phyloP scores from a whole-genome alignment of 2,329 filamentous ascomycete species.

The Lanzia echinophila region DNA sequence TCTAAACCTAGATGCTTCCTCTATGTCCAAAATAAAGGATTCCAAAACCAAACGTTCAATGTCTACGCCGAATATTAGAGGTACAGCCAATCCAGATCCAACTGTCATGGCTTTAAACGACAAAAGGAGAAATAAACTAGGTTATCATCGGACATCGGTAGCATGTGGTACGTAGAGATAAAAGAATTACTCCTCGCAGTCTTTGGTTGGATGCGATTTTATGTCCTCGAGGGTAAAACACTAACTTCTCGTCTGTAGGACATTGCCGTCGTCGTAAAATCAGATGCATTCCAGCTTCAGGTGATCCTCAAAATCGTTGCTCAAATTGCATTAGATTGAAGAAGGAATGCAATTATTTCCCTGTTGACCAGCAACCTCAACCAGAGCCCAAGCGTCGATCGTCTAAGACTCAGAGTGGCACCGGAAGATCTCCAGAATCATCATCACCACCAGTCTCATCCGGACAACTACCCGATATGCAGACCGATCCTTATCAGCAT shows the following conservation, averaged over 20 bases:
- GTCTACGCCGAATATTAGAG: conserved; percentile 43
- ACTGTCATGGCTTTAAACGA: conserved; percentile 39
- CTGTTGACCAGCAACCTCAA: conserved; percentile 70
- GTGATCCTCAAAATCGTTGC: conserved; percentile 70
- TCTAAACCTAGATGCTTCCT: conserved; percentile 14
- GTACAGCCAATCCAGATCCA: conserved; percentile 32
- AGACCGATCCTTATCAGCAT: conserved; percentile 37
- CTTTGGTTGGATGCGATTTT: too few species aligned
- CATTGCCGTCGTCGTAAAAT: conserved; percentile 94
- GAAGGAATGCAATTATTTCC: conserved; percentile 89
- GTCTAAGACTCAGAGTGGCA: conserved; percentile 34
- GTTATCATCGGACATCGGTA: conserved; percentile 90
- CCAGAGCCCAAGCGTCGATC: conserved; percentile 34
- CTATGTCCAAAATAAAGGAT: conserved; percentile 16
- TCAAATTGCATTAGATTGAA: conserved; percentile 90
- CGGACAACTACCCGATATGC: conserved; percentile 37
- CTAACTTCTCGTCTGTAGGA: conserved; percentile 43
- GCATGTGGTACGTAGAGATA: conserved; percentile 81
- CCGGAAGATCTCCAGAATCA: conserved; percentile 36
- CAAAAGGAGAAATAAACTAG: conserved; percentile 82
- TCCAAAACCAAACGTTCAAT: conserved; percentile 40
- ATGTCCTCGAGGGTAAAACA: too few species aligned
- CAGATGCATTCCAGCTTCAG: conserved; percentile 71
- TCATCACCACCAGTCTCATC: conserved; percentile 43
- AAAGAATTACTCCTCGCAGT: neutral